A percentile compares a stretch with the other conserved stretches of the same genome.
These are phyloP conservation scores for Triglochin maritima DNA, from an alignment of 106 monocot species.

Conservation along the genomic window DNA sequence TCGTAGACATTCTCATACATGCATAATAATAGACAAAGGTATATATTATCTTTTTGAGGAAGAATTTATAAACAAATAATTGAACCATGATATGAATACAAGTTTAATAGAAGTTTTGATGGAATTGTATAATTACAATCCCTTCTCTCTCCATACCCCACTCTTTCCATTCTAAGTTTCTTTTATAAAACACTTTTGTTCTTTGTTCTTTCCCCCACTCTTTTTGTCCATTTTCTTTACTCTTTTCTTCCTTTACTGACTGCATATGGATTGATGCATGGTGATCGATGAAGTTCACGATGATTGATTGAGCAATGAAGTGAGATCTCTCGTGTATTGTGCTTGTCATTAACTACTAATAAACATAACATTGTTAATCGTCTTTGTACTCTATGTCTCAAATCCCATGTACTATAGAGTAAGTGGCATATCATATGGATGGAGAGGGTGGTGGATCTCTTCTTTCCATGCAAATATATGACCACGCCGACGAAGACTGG, in stretches of 20 bases:
- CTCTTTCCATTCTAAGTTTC: neutral
- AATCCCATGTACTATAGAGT: no score
- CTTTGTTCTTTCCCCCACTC: neutral
- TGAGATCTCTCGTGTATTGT: slow-evolving; percentile 31
- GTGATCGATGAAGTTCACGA: slow-evolving; percentile 1
- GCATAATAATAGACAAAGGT: no score
- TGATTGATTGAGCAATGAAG: slow-evolving; percentile 34
- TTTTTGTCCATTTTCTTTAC: neutral
- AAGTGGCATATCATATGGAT: neutral
- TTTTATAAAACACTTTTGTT: neutral
- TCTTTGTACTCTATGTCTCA: no score
- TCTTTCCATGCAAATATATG: slow-evolving; percentile 40
- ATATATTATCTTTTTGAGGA: no score
- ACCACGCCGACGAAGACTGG: slow-evolving; percentile 29
- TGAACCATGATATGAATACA: no score
- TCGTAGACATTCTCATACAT: no score
- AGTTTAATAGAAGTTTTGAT: no score
- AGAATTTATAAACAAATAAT: no score
- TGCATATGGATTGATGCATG: slow-evolving; percentile 8
- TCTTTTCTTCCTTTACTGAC: slow-evolving; percentile 4
- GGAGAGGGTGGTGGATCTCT: slow-evolving; percentile 31
- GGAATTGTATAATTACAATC: no score
- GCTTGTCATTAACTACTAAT: neutral
- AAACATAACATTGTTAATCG: no score
- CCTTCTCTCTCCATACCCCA: neutral